These are phyloP conservation scores for Cutaneotrichosporon sp. DNA, from an alignment of 1,284 basidiomycete species.

Conservation along the genomic window DNA sequence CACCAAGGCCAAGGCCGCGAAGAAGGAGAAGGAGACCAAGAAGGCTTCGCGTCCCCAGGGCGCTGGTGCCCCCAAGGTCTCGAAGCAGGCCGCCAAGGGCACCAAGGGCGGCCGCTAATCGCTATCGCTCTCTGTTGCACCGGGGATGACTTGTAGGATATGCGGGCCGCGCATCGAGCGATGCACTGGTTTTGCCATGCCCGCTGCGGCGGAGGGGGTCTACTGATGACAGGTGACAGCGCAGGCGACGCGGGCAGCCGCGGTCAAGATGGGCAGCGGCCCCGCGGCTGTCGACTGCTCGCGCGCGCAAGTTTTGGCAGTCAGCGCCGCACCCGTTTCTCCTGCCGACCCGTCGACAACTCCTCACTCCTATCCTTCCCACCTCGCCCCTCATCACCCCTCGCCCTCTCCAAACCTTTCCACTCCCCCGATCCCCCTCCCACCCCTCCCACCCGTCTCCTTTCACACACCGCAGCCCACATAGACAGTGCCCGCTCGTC, in stretches of 20 bases:
- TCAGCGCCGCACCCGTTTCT: too few relatives aligned
- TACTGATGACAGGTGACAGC: conserved; percentile 6
- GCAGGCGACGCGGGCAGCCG: too few relatives aligned
- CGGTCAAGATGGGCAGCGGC: too few relatives aligned
- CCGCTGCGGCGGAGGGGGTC: background rate
- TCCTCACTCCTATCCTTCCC: too few relatives aligned
- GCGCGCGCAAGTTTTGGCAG: too few relatives aligned
- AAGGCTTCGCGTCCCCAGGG: conserved; percentile 68
- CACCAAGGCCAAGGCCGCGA: conserved; percentile 87
- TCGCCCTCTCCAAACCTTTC: background rate
- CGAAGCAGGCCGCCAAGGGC: conserved; percentile 96
- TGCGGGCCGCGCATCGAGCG: conserved; percentile 25
- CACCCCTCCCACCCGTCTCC: background rate
- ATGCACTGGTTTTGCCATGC: conserved; percentile 26
- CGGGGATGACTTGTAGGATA: conserved; percentile 29
- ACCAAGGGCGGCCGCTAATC: conserved; percentile 56
- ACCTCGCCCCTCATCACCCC: background rate
- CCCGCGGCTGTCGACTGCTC: too few relatives aligned
- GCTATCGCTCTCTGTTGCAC: background rate
- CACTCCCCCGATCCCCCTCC: background rate
- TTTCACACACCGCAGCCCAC: conserved; percentile 7
- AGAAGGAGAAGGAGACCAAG: conserved; percentile 94
- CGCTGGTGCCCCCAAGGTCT: conserved; percentile 74
- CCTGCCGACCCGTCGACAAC: too few relatives aligned
- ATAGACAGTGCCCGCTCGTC: conserved; percentile 21